These are phyloP conservation scores for Peniophora sp. DNA, from an alignment of 1,284 basidiomycete species.

Conservation along the genomic window DNA sequence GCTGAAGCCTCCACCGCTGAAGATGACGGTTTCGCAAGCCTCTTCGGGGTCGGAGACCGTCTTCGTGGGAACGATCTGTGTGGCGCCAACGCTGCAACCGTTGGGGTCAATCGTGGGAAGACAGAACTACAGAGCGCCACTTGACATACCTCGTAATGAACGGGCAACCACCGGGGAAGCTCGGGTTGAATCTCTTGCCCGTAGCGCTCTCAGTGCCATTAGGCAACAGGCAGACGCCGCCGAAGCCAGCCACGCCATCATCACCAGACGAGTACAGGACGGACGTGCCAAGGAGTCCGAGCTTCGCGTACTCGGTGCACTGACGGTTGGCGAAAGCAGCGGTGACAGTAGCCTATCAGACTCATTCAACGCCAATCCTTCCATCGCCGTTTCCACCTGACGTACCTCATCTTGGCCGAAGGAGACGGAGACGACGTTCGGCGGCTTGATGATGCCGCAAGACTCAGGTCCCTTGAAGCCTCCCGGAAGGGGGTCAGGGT, in stretches of 20 bases:
- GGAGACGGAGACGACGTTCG: constrained; percentile 32
- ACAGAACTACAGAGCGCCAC: constrained; percentile 8
- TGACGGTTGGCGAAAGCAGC: constrained; percentile 29
- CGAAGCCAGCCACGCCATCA: constrained; percentile 22
- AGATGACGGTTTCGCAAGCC: constrained; percentile 28
- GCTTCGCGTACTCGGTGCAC: constrained; percentile 34
- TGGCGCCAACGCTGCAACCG: constrained; percentile 26
- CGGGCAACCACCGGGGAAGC: constrained; percentile 15
- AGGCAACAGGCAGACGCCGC: constrained; percentile 18
- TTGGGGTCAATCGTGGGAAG: not conserved
- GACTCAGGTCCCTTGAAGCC: constrained; percentile 32
- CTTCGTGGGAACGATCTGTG: constrained; percentile 20
- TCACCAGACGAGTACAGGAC: constrained; percentile 27
- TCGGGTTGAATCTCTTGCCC: constrained; percentile 21
- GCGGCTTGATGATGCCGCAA: constrained; percentile 30
- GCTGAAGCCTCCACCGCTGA: constrained; percentile 27
- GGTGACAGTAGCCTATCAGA: constrained; percentile 23
- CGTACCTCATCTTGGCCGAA: constrained; percentile 32
- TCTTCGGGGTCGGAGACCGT: constrained; percentile 25
- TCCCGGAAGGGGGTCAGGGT: constrained; percentile 39
- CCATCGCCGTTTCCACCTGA: too few species aligned
- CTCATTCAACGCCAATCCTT: too few species aligned
- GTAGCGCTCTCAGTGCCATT: constrained; percentile 15
- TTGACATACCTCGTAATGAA: constrained; percentile 5
- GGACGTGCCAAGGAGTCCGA: constrained; percentile 26